Evolutionary conservation across 1,139 yeast genomes (phyloP).

Genomic region (Blastobotrys buckinghamii): DNA sequence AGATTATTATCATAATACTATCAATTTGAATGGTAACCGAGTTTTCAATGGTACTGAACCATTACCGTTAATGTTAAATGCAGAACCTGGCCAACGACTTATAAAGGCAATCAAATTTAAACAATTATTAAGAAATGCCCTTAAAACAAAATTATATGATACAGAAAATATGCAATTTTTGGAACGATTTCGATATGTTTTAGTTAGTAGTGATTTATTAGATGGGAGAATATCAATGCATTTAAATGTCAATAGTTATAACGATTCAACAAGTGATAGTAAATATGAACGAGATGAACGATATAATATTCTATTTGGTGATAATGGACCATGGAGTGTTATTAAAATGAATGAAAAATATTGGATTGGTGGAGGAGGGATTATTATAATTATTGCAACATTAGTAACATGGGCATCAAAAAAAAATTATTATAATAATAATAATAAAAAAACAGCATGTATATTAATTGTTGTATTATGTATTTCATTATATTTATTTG

Average conservation of each 20-base stretch:
- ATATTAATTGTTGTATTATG: constrained; percentile 27
- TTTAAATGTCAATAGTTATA: not conserved
- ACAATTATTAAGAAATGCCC: constrained; percentile 23
- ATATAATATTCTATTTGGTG: constrained; percentile 21
- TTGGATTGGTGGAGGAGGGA: constrained; percentile 36
- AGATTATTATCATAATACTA: constrained; percentile 5
- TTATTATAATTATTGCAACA: constrained; percentile 32
- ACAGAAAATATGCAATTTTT: constrained; percentile 35
- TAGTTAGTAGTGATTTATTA: constrained; percentile 40
- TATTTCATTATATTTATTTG: constrained; percentile 28
- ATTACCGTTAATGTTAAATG: constrained; percentile 23
- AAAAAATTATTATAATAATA: too few species aligned
- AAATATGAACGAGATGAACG: constrained; percentile 14
- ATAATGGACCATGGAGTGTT: constrained; percentile 30
- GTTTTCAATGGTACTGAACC: constrained; percentile 5
- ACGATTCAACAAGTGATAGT: not conserved
- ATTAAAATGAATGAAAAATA: constrained; percentile 21
- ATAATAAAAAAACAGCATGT: constrained; percentile 7
- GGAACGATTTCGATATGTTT: constrained; percentile 41
- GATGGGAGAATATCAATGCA: constrained; percentile 28
- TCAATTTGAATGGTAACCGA: not conserved
- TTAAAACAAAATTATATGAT: constrained; percentile 25
- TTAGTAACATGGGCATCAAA: constrained; percentile 28
- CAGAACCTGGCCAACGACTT: constrained; percentile 14
- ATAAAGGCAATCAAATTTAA: constrained; percentile 25